phyloP scores from a whole-genome alignment of 805 yeast genomes.

The Pichia phayaonensis region DNA sequence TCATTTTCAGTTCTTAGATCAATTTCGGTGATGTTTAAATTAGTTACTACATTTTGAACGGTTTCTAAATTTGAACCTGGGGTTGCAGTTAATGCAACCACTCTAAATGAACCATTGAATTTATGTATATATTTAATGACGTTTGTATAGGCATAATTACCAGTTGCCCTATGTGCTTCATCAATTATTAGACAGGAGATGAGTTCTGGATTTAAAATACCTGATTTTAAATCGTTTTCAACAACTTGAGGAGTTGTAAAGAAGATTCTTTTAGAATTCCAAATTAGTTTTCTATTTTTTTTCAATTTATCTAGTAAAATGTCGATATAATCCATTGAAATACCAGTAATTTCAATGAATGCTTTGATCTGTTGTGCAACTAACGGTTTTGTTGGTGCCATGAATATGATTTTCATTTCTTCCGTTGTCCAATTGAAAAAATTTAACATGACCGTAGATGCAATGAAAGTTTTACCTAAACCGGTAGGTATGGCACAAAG shows the following conservation, averaged over 20 bases:
- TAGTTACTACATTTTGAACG: conserved; percentile 76
- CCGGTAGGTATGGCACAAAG: conserved; percentile 96
- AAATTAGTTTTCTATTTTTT: conserved; percentile 61
- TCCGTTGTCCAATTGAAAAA: conserved; percentile 76
- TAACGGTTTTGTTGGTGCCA: conserved; percentile 96
- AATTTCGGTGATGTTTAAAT: conserved; percentile 63
- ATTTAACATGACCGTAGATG: conserved; percentile 88
- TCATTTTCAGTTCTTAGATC: conserved; percentile 85
- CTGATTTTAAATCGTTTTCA: conserved; percentile 76
- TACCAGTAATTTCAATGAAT: conserved; percentile 79
- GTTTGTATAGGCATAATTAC: conserved; percentile 81
- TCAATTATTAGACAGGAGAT: conserved; percentile 77
- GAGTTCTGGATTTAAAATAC: conserved; percentile 66
- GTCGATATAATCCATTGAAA: conserved; percentile 70
- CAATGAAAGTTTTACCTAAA: conserved; percentile 93
- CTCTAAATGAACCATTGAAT: conserved; percentile 59
- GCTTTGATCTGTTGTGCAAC: conserved; percentile 96
- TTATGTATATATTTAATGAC: conserved; percentile 63
- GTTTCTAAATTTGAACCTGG: conserved; percentile 86
- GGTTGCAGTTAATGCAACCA: conserved; percentile 90
- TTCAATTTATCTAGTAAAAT: conserved; percentile 52
- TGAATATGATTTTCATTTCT: conserved; percentile 69
- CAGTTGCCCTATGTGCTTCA: conserved; percentile 93
- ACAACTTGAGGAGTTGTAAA: conserved; percentile 96
- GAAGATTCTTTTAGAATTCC: conserved; percentile 72